These are phyloP conservation scores for Psilocybe cubensis DNA, from an alignment of 768 basidiomycete species.

Conservation along the genomic window DNA sequence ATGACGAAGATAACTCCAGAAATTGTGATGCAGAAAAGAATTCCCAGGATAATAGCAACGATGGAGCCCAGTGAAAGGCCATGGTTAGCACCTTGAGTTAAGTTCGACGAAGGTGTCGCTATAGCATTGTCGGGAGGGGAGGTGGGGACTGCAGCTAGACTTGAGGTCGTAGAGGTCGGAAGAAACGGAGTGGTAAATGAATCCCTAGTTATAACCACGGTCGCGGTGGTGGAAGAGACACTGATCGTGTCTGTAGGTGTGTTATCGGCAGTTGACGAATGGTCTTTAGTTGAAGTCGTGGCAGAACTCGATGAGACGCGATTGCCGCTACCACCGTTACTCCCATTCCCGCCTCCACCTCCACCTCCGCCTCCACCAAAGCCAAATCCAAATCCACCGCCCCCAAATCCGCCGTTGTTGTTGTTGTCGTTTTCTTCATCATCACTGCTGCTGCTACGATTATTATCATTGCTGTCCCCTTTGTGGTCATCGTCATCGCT, in stretches of 20 bases:
- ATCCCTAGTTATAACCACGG: neutral
- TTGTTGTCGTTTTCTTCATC: neutral
- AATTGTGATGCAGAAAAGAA: slow-evolving; percentile 10
- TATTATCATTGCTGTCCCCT: neutral
- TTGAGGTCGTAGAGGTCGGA: neutral
- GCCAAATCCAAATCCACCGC: neutral
- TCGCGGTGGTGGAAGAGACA: no score
- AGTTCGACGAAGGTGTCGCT: neutral
- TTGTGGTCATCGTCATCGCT: neutral
- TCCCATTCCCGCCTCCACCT: neutral
- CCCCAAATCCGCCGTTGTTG: neutral
- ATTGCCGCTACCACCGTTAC: neutral
- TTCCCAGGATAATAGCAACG: slow-evolving; percentile 10
- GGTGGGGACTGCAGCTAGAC: neutral
- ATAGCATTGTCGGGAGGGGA: neutral
- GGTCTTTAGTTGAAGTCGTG: neutral
- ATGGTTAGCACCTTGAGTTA: neutral
- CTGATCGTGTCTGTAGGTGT: no score
- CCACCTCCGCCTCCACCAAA: neutral
- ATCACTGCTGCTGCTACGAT: neutral
- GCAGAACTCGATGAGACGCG: neutral
- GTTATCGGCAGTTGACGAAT: neutral
- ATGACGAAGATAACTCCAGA: slow-evolving; percentile 2
- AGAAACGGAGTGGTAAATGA: neutral
- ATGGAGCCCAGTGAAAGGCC: slow-evolving; percentile 7